Percentiles rank a stretch among this genome's conserved stretches.
phyloP scores from a whole-genome alignment of 148 eudicot genomes.

The Fagopyrum esculentum region DNA sequence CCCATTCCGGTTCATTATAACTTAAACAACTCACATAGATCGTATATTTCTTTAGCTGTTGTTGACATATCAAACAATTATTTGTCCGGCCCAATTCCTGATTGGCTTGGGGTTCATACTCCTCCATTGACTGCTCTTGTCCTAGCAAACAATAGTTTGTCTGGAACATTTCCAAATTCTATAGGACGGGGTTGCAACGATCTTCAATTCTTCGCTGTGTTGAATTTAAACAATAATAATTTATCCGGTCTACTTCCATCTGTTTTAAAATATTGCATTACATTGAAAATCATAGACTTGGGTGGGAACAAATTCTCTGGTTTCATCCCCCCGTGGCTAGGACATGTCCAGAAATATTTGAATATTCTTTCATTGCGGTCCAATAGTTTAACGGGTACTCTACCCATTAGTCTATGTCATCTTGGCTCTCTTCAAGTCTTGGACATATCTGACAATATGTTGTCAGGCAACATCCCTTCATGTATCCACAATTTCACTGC shows the following conservation, averaged over 20 bases:
- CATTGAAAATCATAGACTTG: neutral
- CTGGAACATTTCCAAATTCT: neutral
- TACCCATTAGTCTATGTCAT: neutral
- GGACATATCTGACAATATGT: neutral
- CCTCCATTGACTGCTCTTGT: neutral
- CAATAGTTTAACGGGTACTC: neutral
- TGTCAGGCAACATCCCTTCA: neutral
- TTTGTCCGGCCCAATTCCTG: neutral
- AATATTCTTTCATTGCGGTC: neutral
- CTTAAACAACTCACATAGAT: neutral
- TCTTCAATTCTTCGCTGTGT: no score
- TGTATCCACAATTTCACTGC: neutral
- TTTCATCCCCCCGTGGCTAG: neutral
- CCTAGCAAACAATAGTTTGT: neutral
- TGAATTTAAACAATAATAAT: neutral
- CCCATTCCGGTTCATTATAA: neutral
- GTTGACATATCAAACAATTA: neutral
- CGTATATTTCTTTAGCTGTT: neutral
- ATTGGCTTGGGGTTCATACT: neutral
- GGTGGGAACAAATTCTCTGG: neutral
- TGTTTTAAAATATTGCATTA: neutral
- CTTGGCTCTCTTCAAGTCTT: neutral
- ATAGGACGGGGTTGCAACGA: neutral
- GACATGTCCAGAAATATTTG: neutral
- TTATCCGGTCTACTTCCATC: neutral